Base-by-base conservation (phyloP, 2,329 filamentous ascomycete genomes). In the Thermothelomyces thermophilus region DNA sequence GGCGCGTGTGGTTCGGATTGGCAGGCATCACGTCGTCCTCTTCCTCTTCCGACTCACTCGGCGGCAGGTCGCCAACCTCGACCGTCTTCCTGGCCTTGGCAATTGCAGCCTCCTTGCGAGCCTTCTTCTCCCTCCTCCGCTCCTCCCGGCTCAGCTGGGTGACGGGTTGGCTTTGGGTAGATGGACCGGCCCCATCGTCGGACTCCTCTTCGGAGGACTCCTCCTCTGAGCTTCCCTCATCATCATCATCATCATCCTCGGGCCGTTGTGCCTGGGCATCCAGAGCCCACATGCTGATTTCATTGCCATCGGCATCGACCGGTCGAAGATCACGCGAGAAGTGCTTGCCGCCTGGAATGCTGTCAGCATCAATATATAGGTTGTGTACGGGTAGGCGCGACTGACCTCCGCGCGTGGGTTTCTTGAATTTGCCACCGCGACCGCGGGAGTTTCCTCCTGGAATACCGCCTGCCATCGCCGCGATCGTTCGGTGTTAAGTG, bases 251-350 rank as follows among this genome's bases (percentile, higher is more conserved):
- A 1, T 69, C 16, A 72, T 72, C 44, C n/a, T 53, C 46, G 14
- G 42, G 33, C 1, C n/a, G 36, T 13, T 20, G n/a, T 33, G 68
- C 66, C 48, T 71, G 60, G 41, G 70, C 70, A 28, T 80, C 71
- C 65, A 83, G 80, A 65, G 79, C 83, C 87, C 91, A 95, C 79
- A 95, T 91, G 75, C 86, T 84, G 56, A 91, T 76, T 60, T 88
- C 83, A 64, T 93, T 93, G 60, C 91, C 93, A 64, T 97, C 87
- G 60, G 83, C 84, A 64, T 96, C 90, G 63, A 93, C 73, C 17
- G 90, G 90, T 68, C 87, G 84, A 41, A 97, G 82, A 67, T 96
- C 84, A 58, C 89, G 86, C 59, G 90, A 96, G 73, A 94, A 98
- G 65, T 95, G 85, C 72, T 96, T 95, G 64, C 93, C 93, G 56